A percentile compares a stretch with the other conserved stretches of the same genome.
phyloP scores from a whole-genome alignment of 164 flowering plant genomes.

The Vitis rotundifolia region DNA sequence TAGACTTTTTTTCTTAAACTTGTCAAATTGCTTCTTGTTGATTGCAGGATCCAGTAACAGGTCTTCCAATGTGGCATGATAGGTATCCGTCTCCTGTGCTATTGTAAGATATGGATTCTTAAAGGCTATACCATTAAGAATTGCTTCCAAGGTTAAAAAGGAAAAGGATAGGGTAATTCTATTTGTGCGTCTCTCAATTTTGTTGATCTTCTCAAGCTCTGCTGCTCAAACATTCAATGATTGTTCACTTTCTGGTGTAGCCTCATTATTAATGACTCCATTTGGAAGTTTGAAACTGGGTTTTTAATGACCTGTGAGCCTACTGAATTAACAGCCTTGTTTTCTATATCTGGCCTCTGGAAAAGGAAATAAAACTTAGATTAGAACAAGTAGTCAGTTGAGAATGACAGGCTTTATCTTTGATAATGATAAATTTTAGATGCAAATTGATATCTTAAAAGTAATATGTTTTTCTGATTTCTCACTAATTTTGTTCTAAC shows the following conservation, averaged over 20 bases:
- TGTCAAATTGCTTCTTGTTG: constrained; percentile 10
- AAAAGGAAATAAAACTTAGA: not conserved
- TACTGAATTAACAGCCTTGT: not conserved
- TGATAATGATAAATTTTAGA: not conserved
- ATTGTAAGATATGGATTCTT: constrained; percentile 54
- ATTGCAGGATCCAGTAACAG: constrained; percentile 91
- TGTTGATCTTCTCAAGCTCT: constrained; percentile 1
- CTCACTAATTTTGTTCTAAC: constrained; percentile 16
- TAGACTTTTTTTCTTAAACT: not conserved
- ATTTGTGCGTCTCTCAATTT: not conserved
- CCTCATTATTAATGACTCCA: not conserved
- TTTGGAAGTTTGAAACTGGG: not conserved
- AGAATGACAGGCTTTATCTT: not conserved
- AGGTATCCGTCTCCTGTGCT: constrained; percentile 65
- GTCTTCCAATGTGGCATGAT: constrained; percentile 75
- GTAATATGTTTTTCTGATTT: not conserved
- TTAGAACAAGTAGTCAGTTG: not conserved
- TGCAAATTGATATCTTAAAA: not conserved
- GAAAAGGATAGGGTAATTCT: not conserved
- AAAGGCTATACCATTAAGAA: not conserved
- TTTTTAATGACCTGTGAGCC: not conserved
- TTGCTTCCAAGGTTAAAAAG: not conserved
- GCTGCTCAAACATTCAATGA: not conserved
- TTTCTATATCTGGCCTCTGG: not conserved
- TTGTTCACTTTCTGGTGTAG: not conserved